Evolutionary conservation across 2,329 filamentous ascomycete genomes (phyloP), one percentile per base, ranked within the genome.

Genomic region (Penicillium thymicola): DNA sequence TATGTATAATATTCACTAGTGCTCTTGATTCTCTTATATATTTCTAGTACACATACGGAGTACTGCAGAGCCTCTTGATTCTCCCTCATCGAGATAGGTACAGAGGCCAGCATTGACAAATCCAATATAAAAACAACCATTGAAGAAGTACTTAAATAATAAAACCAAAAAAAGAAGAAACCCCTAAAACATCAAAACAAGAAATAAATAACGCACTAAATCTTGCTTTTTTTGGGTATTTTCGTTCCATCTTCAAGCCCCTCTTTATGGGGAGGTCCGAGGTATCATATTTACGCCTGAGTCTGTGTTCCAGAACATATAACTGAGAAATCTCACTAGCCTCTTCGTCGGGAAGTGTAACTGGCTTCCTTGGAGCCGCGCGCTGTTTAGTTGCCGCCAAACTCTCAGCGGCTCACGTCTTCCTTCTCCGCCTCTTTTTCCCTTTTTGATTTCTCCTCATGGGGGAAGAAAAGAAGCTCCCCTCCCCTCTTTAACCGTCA

Each of bases 201-300:
- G 5, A 21, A 6, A 21, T 27, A 23, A 6, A 37, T 18, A 21
- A 50, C 21, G 13, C 28, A 25, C 23, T 28, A 18, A 5, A 38
- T 32, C 38, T 52, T 51, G 44, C 44, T 55, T 52, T 30, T 59
- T 74, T 28, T 74, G 21, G 60, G 63, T 41, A 64, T 57, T 14
- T 46, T 65, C 9, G 59, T 13, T 54, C 60, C 10, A 60, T 69
- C 14, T 66, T 46, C 55, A 49, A 50, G 37, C 52, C 57, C 50
- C 49, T 56, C 36, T 67, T 63, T 37, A 51, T 58, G 38, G 27
- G 16, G 62, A 67, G 47, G 71, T 58, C 60, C 62, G 70, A 55
- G 59, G 68, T 36, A 73, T 71, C 23, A 70, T 75, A 54, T 65
- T 75, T 28, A 64, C 76, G 40, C 41, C 42, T 42, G 46, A 59